Conservation (phyloP, 257 asterid genomes). For the Fraxinus pennsylvanica region DNA sequence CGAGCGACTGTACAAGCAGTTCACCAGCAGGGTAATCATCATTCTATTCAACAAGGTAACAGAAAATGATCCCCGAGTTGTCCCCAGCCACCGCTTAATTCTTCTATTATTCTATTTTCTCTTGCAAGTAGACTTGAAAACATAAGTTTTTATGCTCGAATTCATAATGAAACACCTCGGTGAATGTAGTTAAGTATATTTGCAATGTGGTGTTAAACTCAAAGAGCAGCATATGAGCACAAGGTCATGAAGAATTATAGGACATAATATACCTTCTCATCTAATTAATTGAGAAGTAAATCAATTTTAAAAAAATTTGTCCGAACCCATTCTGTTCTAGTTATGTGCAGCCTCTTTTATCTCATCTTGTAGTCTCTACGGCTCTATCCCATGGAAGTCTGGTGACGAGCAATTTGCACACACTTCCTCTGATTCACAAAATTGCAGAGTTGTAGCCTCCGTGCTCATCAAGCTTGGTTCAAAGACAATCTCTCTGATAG, state of each 20-base stretch:
- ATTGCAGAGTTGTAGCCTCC: conserved; percentile 2
- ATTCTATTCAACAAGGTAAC: background rate
- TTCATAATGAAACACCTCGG: background rate
- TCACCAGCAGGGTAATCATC: background rate
- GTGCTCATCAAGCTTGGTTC: conserved; percentile 36
- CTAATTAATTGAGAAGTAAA: conserved; percentile 20
- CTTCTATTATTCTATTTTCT: background rate
- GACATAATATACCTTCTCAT: conserved; percentile 9
- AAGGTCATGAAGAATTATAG: background rate
- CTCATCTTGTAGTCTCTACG: too few species aligned
- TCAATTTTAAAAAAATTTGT: background rate
- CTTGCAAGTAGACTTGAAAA: too few species aligned
- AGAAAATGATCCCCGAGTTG: background rate
- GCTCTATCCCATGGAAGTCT: background rate
- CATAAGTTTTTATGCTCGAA: background rate
- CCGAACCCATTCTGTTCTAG: background rate
- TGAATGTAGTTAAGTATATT: background rate
- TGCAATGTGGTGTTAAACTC: background rate
- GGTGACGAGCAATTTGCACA: background rate
- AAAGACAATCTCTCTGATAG: conserved; percentile 72
- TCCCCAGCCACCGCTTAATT: background rate
- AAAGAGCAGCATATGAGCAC: background rate
- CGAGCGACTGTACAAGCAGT: background rate
- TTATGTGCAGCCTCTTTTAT: too few species aligned
- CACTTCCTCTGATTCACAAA: background rate